These are phyloP conservation scores for Hortaea sp. DNA, from an alignment of 2,329 filamentous ascomycete species.

Conservation along the genomic window DNA sequence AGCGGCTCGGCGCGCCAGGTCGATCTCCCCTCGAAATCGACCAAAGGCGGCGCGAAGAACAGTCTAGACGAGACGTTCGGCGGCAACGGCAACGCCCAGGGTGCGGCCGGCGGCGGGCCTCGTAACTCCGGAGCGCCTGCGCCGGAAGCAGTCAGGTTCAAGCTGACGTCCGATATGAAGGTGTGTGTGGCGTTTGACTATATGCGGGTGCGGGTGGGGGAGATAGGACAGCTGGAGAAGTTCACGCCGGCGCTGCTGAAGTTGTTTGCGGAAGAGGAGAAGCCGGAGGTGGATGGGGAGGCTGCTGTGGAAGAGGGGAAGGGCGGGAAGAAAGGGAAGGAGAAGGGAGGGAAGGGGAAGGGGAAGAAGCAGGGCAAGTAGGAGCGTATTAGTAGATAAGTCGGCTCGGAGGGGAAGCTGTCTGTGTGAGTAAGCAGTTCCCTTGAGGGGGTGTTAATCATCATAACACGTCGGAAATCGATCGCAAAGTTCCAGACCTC, in stretches of 20 bases:
- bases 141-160: conserved; percentile 21
- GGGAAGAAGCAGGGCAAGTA: neutral
- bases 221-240: conserved; percentile 56
- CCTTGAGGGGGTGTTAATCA: too few species aligned
- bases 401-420: too few species aligned
- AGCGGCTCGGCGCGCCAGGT: conserved; percentile 12
- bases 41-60: neutral
- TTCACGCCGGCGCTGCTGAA: conserved; percentile 51
- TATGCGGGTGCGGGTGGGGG: conserved; percentile 62
- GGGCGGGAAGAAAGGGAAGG: conserved; percentile 3
- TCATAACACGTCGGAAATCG: too few species aligned
- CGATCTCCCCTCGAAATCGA: conserved; percentile 8
- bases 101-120: neutral
- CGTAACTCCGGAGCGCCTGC: conserved; percentile 6
- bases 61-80: neutral
- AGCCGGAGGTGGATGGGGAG: conserved; percentile 12
- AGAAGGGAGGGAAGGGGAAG: neutral
- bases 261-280: conserved; percentile 42
- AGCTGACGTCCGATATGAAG: conserved; percentile 45
- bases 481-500: too few species aligned
- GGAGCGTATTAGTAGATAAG: too few species aligned
- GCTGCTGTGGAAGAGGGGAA: conserved; percentile 1
- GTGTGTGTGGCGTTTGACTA: conserved; percentile 69
- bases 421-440: too few species aligned
- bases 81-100: neutral